Base-by-base conservation (phyloP, 73 alveolate genomes). In the Paramecium caudatum region DNA sequence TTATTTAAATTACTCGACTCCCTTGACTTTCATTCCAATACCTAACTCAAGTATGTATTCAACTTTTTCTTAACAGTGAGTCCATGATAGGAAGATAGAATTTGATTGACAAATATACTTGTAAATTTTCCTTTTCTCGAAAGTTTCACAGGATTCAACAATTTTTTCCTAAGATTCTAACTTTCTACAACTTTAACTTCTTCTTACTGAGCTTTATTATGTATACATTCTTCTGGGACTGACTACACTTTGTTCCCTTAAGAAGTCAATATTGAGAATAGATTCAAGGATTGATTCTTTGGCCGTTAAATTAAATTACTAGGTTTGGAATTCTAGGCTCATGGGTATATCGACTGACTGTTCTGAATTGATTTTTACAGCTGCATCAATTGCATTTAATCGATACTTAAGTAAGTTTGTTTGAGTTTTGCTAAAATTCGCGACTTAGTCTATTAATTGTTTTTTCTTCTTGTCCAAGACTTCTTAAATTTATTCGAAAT, bases 161-260 rank as follows among this genome's bases (percentile, higher is more conserved):
- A 37, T 16, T 27, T 41, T 39, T 39, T 74, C 88, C 10, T 33
- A 5, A 33, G 33, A 7, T 33, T 65, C 83, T 15, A 74, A 74
- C 43, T 74, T 74, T 39, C 30, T n/a, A 41, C 70, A 74, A 41
- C 88, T 41, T 39, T 45, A 15, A 45, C 88, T 74, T 15, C 88
- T 74, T 74, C 68, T 74, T 6, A 23, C 62, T 21, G 68, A 17
- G 9, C 69, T 34, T 15, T 23, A 10, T 61, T 8, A 10, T 12
- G 83, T 30, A 3, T 65, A 36, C 27, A 65, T 65, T 41, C 88
- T 17, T 34, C 88, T 45, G 1, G 88, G 88, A 74, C 88, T 74
- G 3, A 68, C 36, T 32, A 49, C 37, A 55, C 80, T 55, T 55
- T 23, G 37, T 0, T 68, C 61, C 1, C 19, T 37, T 34, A 32